Percentiles rank a stretch among this genome's conserved stretches.
phyloP scores from a whole-genome alignment of 2,329 filamentous ascomycete species.

The Trichoderma asperellum region DNA sequence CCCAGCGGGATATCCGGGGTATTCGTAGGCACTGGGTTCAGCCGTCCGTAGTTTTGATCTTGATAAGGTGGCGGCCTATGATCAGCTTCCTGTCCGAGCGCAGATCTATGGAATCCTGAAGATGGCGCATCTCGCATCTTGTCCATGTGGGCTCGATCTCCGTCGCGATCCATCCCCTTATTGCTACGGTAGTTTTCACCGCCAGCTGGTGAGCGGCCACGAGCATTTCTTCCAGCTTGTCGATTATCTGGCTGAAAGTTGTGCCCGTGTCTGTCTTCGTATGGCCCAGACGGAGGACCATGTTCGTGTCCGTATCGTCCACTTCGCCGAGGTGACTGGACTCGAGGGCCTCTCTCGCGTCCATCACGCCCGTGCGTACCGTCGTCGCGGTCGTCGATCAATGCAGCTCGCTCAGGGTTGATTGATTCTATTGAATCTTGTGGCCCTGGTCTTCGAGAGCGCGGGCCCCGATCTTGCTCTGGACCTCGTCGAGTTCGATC shows the following conservation, averaged over 20 bases:
- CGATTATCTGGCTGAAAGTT: constrained; percentile 44
- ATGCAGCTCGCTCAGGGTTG: constrained; percentile 54
- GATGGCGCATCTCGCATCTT: constrained; percentile 46
- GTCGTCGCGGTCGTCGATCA: constrained; percentile 48
- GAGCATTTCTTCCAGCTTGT: constrained; percentile 38
- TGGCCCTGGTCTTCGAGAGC: constrained; percentile 37
- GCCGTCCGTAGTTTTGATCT: constrained; percentile 65
- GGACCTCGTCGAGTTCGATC: constrained; percentile 36
- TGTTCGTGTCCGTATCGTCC: constrained; percentile 41
- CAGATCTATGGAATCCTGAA: constrained; percentile 44
- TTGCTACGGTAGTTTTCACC: constrained; percentile 41
- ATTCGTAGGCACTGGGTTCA: constrained; percentile 56
- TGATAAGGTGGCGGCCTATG: constrained; percentile 57
- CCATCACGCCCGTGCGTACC: constrained; percentile 45
- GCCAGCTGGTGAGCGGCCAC: constrained; percentile 40
- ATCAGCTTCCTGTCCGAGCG: constrained; percentile 52
- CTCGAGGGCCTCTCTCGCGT: constrained; percentile 47
- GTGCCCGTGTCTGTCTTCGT: constrained; percentile 55
- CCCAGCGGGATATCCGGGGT: constrained; percentile 58
- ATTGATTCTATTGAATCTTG: constrained; percentile 44
- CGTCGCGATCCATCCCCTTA: constrained; percentile 47
- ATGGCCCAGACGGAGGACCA: constrained; percentile 41
- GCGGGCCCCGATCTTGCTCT: constrained; percentile 39
- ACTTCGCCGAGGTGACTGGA: constrained; percentile 55
- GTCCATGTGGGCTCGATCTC: constrained; percentile 39